These are phyloP conservation scores for Lentinula sp. DNA, from an alignment of 768 basidiomycete genomes.

Conservation along the genomic window DNA sequence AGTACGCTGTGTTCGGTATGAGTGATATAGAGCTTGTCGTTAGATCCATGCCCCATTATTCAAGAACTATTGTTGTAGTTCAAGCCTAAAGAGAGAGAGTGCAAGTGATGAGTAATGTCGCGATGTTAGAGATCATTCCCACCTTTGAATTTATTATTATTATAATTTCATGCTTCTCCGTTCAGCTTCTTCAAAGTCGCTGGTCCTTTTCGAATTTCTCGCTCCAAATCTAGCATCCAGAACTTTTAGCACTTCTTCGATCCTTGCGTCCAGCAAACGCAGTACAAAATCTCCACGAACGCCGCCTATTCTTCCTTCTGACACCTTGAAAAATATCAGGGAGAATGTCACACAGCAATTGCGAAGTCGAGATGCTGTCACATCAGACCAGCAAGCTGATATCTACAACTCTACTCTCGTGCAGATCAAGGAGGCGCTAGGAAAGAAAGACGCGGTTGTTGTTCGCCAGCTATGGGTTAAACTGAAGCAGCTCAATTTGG, in stretches of 20 bases:
- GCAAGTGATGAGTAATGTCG: neutral
- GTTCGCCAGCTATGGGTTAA: slow-evolving; percentile 32
- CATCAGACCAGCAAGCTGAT: slow-evolving; percentile 23
- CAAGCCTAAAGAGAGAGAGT: neutral
- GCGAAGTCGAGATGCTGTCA: slow-evolving; percentile 5
- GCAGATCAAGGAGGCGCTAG: slow-evolving; percentile 31
- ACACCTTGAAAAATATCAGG: slow-evolving; percentile 13
- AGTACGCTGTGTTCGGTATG: slow-evolving; percentile 79
- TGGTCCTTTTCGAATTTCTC: slow-evolving; percentile 35
- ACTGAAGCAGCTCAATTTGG: slow-evolving; percentile 35
- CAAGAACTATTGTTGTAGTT: neutral
- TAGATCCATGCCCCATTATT: slow-evolving; percentile 3
- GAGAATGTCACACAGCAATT: slow-evolving; percentile 6
- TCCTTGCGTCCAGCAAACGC: neutral
- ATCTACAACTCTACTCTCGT: slow-evolving; percentile 29
- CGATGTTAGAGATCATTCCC: neutral
- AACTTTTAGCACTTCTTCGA: slow-evolving; percentile 1
- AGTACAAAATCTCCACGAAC: neutral
- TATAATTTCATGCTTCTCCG: neutral
- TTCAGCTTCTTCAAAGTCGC: neutral
- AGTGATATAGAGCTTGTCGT: slow-evolving; percentile 80
- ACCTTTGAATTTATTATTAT: neutral
- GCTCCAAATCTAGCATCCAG: slow-evolving; percentile 27
- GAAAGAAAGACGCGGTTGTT: slow-evolving; percentile 23
- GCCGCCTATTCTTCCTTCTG: neutral